Evolutionary conservation across 2,329 filamentous ascomycete species (phyloP).

Genomic region (Trichoderma cornu-damae): DNA sequence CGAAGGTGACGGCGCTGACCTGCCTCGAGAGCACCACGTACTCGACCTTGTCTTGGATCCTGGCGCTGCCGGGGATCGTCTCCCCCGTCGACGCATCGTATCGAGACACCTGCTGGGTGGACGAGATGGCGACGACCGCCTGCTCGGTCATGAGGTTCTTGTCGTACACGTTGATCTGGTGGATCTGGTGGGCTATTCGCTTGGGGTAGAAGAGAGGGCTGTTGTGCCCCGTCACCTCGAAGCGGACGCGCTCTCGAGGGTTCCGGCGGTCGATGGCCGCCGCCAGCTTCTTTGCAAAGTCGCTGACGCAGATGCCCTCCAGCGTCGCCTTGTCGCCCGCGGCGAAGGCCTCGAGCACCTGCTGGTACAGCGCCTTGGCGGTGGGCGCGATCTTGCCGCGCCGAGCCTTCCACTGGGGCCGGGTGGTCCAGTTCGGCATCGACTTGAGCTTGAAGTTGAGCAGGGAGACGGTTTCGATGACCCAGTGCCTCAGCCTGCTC

Average conservation of each 20-base stretch:
- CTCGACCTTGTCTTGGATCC: constrained; percentile 54
- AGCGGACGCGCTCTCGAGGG: constrained; percentile 41
- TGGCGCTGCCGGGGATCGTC: constrained; percentile 43
- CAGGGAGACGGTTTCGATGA: constrained; percentile 32
- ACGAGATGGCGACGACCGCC: constrained; percentile 56
- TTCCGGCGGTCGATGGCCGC: constrained; percentile 50
- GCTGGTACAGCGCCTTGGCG: constrained; percentile 54
- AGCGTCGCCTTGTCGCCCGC: constrained; percentile 50
- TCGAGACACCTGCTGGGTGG: constrained; percentile 49
- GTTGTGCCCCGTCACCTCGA: constrained; percentile 52
- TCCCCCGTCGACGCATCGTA: constrained; percentile 35
- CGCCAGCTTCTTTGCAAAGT: constrained; percentile 48
- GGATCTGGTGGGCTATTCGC: constrained; percentile 52
- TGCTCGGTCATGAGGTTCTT: constrained; percentile 40
- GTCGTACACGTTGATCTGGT: constrained; percentile 41
- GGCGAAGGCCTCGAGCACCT: constrained; percentile 59
- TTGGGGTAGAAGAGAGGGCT: constrained; percentile 39
- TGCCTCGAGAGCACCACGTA: constrained; percentile 57
- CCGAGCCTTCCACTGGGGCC: constrained; percentile 41
- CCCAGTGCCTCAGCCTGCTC: constrained; percentile 34
- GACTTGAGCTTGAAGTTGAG: constrained; percentile 41
- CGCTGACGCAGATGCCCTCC: constrained; percentile 48
- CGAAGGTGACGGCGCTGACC: constrained; percentile 43
- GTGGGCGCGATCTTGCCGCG: constrained; percentile 43
- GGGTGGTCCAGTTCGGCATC: constrained; percentile 40